These are phyloP conservation scores for Cairneyella variabilis DNA, from an alignment of 495 filamentous ascomycete genomes.

Conservation along the genomic window DNA sequence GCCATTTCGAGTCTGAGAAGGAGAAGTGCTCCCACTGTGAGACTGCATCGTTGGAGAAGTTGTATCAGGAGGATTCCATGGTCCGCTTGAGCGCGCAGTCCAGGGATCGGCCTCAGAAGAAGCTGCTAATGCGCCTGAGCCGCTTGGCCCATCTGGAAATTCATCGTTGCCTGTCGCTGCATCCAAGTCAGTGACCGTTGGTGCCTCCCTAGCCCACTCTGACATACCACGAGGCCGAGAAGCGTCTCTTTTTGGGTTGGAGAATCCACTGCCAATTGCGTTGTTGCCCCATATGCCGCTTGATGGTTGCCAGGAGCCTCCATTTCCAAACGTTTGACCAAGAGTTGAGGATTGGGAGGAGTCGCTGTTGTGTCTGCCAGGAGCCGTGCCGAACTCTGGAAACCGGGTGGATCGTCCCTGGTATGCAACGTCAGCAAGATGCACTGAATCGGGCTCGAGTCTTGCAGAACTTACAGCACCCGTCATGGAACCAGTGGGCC, in stretches of 20 bases:
- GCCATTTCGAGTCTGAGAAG: slow-evolving; percentile 41
- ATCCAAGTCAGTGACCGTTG: slow-evolving; percentile 11
- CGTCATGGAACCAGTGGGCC: slow-evolving; percentile 18
- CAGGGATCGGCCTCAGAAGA: slow-evolving; percentile 62
- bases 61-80: slow-evolving; percentile 54
- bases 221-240: slow-evolving; percentile 42
- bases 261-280: slow-evolving; percentile 46
- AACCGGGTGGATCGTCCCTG: slow-evolving; percentile 36
- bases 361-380: slow-evolving; percentile 30
- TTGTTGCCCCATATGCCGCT: slow-evolving; percentile 59
- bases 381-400: slow-evolving; percentile 26
- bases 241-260: slow-evolving; percentile 34
- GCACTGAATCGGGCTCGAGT: background rate
- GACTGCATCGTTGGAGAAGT: slow-evolving; percentile 39
- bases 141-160: slow-evolving; percentile 39
- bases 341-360: slow-evolving; percentile 34
- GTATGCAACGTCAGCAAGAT: slow-evolving; percentile 12
- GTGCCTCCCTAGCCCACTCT: background rate
- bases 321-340: slow-evolving; percentile 41
- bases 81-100: slow-evolving; percentile 40
- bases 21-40: slow-evolving; percentile 47
- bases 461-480: slow-evolving; percentile 17
- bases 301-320: slow-evolving; percentile 46
- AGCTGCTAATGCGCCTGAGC: slow-evolving; percentile 61
- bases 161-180: slow-evolving; percentile 16